Evolutionary conservation across 148 eudicot species (phyloP), one percentile per base, ranked within the genome.

Genomic region (Vaccinium darrowii): DNA sequence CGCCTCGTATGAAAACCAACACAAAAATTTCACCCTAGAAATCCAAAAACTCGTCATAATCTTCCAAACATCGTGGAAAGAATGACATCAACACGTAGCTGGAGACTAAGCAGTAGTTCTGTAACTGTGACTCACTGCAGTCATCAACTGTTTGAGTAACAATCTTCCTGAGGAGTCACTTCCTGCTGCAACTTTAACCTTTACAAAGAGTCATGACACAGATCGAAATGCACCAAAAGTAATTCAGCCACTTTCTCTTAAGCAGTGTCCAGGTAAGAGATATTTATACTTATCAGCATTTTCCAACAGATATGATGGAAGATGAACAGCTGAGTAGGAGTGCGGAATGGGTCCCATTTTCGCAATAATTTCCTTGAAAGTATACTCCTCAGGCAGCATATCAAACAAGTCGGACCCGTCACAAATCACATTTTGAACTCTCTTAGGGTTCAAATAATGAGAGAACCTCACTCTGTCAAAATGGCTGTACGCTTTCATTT

Each of bases 401-500:
- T 90, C 92, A 80, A 88, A 90, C 19, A 90, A 79, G 54, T 90
- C 90, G 5, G 88, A 86, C 69, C 92, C 92, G 75, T 88, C 87
- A 81, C 92, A 90, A 25, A 90, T 88, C 47, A 90, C 90, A 39
- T 83, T 84, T 84, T 90, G 92, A 80, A 90, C 86, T 84, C 92
- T 83, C 67, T 77, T 87, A 14, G 89, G 92, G 84, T 88, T 87
- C 87, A 90, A 67, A 63, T 65, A 88, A 72, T 84, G 87, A 47
- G 79, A 78, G 81, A 88, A 90, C 78, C 87, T 87, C 75, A 90
- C 90, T 73, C 92, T 83, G 83, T 90, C 92, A 53, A 85, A 84
- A 85, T 90, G 92, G 52, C 92, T 90, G 80, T 90, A 90, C 62
- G 92, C 92, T 80, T 88, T 90, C 92, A 90, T 90, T 83, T 90